Base-by-base conservation (phyloP, 495 filamentous ascomycete genomes). In the Amphirosellinia nigrospora region DNA sequence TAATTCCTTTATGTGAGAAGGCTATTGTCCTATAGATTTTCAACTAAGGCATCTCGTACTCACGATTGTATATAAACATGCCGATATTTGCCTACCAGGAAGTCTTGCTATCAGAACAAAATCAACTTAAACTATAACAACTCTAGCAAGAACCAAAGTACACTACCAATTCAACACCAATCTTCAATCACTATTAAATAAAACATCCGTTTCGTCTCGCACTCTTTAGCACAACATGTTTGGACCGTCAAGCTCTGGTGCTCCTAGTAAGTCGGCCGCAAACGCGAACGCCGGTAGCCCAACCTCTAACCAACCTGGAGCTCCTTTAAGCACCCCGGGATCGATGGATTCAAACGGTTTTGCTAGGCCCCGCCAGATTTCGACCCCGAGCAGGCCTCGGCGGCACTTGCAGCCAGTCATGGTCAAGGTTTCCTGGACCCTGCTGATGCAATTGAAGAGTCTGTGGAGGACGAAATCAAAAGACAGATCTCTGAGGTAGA, bases 291-390 rank as follows among this genome's bases (percentile, higher is more conserved):
- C n/a, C 15, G 43, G 0, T 13, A 26, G 2, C 8, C 1, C 23
- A 48, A 2, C 28, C 19, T 50, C 36, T 58, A 45, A 46, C 26
- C 39, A 15, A 8, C 10, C 21, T 21, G 43, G 28, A 50, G 41
- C 53, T 10, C 66, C 55, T 32, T 11, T 21, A 39, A 26, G 39
- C 19, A 56, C 1, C 32, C 13, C 4, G n/a, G 32, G 9, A 7
- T n/a, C 36, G 15, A 19, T 13, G 60, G 39, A 53, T 32, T 30
- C 1, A 7, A 6, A 23, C 28, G 69, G 36, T 0, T 76, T 76
- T 43, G 45, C 64, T 16, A 38, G 52, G 23, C 59, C 74, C 70
- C 71, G 13, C 55, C 70, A 21, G 56, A 38, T 26, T 76, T 76
- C 21, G 62, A 76, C 38, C 63, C 71, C 13, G 30, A 26, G 23